Base-by-base conservation (phyloP, 495 filamentous ascomycete genomes). In the Neurospora sp. region DNA sequence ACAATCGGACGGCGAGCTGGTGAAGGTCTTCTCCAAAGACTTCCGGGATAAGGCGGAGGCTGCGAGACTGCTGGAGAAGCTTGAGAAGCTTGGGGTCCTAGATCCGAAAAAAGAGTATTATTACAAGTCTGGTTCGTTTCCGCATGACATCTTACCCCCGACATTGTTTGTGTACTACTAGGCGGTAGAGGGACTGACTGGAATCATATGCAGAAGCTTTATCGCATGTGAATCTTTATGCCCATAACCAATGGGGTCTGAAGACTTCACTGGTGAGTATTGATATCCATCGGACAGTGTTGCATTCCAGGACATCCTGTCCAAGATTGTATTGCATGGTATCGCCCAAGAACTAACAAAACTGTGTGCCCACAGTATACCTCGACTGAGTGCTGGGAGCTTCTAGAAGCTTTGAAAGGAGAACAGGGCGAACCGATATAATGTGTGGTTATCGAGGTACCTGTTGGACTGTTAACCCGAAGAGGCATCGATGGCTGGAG, bases 21-120 rank as follows among this genome's bases (percentile, higher is more conserved):
- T 96, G 42, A 93, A 90, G 71, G 83, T 96, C 3, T 97, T 96
- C 80, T 96, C 93, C 31, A 79, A 81, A 59, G 89, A 97, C 78
- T 94, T 91, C 78, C 81, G 80, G 40, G 91, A 96, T 75, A 81
- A 78, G 59, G 81, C 85, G 22, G 93, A 95, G 78, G 87, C 94
- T 27, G 87, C 82, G 72, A 84, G 91, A 46, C 91, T 96, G 18
- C 74, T 93, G 71, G 74, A 81, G 74, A 85, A 82, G 72, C 76
- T 96, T 74, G 84, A 86, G 53, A 82, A 87, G 61, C 77, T 93
- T 71, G 88, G 86, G 6, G 77, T 95, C 71, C 84, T 91, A 22
- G 83, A 83, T 27, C 72, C 73, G 4, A 81, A 82, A 0, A 83
- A 78, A 71, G 83, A 85, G 16, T 88, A 96, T 69, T 94, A 92